Percentiles rank a stretch among this genome's conserved stretches.
Evolutionary conservation across 2,329 filamentous ascomycete species (phyloP).

Genomic region (Colletotrichum sp.): DNA sequence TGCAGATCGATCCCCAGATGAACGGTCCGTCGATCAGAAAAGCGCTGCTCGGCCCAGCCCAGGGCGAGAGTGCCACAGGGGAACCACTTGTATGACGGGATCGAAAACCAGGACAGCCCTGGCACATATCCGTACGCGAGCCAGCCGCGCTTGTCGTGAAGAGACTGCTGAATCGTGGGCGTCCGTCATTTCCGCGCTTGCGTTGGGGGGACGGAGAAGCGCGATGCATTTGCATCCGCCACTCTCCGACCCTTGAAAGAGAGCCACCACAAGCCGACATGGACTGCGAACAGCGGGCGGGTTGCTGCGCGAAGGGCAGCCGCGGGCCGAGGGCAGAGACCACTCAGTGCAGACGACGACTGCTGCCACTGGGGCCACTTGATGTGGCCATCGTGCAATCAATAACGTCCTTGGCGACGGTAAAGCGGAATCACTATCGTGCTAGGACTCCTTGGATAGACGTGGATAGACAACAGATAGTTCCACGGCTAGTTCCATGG

Average conservation of each 20-base stretch:
- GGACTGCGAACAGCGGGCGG: background rate
- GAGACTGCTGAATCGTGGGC: background rate
- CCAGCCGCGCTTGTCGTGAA: slow-evolving; percentile 13
- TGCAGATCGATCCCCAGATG: slow-evolving; percentile 19
- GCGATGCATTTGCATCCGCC: background rate
- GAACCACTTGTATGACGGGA: slow-evolving; percentile 12
- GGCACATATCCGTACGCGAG: background rate
- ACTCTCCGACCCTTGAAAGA: background rate
- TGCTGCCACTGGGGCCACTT: background rate
- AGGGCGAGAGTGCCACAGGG: background rate
- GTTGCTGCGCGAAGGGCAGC: background rate
- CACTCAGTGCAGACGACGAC: background rate
- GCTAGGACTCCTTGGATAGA: background rate
- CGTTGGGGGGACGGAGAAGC: slow-evolving; percentile 8
- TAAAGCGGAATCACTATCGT: background rate
- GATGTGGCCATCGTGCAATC: background rate
- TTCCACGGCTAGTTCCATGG: background rate
- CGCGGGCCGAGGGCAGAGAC: background rate
- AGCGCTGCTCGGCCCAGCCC: background rate
- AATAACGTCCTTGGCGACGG: background rate
- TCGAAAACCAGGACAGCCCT: background rate
- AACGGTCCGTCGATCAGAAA: slow-evolving; percentile 13
- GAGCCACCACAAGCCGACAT: background rate
- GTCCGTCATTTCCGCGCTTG: slow-evolving; percentile 15
- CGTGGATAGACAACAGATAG: background rate